Conservation (phyloP, 345 rosid genomes). For the Camelina neglecta region DNA sequence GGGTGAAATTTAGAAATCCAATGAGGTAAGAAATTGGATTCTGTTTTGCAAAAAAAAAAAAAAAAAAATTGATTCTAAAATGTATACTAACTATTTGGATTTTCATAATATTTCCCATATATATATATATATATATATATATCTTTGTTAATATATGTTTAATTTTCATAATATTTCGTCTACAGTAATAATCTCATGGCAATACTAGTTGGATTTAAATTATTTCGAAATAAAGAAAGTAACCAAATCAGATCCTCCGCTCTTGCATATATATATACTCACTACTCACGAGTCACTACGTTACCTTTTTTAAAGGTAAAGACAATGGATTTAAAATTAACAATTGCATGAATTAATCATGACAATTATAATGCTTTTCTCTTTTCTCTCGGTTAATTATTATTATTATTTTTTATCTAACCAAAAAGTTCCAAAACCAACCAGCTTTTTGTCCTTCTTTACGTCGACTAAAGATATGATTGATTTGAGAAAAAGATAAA, state of each 20-base stretch:
- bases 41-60: no score
- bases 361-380: constrained; percentile 31
- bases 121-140: no score
- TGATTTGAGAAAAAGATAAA: constrained; percentile 29
- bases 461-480: constrained; percentile 35
- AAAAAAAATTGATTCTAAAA: no score
- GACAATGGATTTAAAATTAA: constrained; percentile 11
- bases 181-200: background rate
- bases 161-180: constrained; percentile 1
- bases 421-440: constrained; percentile 23
- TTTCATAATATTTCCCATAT: constrained; percentile 12
- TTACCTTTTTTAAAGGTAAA: constrained; percentile 26
- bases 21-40: background rate
- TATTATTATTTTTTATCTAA: constrained; percentile 14
- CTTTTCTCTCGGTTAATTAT: constrained; percentile 28
- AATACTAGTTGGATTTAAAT: background rate
- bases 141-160: background rate
- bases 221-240: no score
- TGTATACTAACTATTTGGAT: background rate
- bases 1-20: background rate
- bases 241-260: no score
- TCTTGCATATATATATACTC: no score
- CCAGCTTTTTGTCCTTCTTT: constrained; percentile 32
- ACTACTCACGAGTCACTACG: background rate
- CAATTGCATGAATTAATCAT: constrained; percentile 33